phyloP scores from a whole-genome alignment of 2,329 filamentous ascomycete species.

The Mariannaea elegans region DNA sequence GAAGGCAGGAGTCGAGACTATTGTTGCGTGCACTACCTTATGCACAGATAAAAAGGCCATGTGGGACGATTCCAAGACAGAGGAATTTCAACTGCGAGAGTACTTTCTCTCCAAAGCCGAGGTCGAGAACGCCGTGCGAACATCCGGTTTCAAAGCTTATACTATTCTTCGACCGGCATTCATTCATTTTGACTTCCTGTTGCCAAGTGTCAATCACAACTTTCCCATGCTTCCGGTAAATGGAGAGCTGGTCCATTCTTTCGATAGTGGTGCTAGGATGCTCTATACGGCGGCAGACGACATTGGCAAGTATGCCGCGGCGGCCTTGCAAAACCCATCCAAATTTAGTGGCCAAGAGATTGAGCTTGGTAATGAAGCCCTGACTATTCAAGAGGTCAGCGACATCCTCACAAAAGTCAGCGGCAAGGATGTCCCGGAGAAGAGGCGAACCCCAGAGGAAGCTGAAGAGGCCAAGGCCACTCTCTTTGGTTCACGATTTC shows the following conservation, averaged over 20 bases:
- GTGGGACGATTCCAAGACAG: conserved; percentile 34
- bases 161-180: conserved; percentile 46
- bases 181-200: conserved; percentile 41
- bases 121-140: conserved; percentile 46
- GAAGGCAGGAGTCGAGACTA: conserved; percentile 42
- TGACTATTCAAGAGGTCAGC: conserved; percentile 43
- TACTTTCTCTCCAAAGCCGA: conserved; percentile 51
- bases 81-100: conserved; percentile 24
- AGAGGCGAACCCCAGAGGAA: conserved; percentile 25
- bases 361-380: conserved; percentile 39
- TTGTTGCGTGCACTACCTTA: conserved; percentile 41
- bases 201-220: conserved; percentile 36
- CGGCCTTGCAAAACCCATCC: conserved; percentile 42
- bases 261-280: conserved; percentile 32
- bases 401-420: conserved; percentile 42
- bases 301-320: conserved; percentile 45
- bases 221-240: conserved; percentile 40
- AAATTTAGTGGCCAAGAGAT: conserved; percentile 44
- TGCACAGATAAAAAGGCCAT: conserved; percentile 23
- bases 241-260: conserved; percentile 41
- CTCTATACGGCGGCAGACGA: conserved; percentile 43
- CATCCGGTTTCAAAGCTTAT: conserved; percentile 41
- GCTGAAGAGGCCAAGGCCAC: conserved; percentile 2
- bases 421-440: conserved; percentile 39
- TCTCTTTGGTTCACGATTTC: conserved; percentile 19